Percentiles rank a stretch among this genome's conserved stretches.
phyloP scores from a whole-genome alignment of 169 alveolate genomes.

The Eimeria falciformis region DNA sequence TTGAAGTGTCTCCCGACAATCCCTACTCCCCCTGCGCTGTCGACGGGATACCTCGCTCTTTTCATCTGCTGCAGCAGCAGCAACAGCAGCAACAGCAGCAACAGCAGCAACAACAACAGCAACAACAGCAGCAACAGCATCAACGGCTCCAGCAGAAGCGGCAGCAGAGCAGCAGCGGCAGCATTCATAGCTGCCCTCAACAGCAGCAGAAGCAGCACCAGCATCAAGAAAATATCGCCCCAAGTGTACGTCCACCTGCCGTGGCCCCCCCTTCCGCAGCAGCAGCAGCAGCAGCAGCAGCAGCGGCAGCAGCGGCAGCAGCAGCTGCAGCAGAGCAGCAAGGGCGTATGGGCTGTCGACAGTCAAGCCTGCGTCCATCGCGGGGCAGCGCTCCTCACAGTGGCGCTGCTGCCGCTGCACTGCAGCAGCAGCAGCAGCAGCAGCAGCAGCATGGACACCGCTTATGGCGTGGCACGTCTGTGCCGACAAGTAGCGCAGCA shows the following conservation, averaged over 20 bases:
- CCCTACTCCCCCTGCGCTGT: conserved; percentile 34
- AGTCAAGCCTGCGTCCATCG: conserved; percentile 43
- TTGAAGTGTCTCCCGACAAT: background rate
- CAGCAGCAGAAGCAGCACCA: conserved; percentile 23
- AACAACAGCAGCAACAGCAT: background rate
- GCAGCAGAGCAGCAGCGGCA: no score
- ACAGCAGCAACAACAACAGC: conserved; percentile 11
- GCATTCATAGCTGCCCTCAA: no score
- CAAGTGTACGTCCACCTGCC: background rate
- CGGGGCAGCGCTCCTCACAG: background rate
- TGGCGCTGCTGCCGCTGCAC: background rate
- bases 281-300: conserved; percentile 55
- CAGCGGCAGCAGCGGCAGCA: conserved; percentile 60
- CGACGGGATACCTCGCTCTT: background rate
- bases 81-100: conserved; percentile 49
- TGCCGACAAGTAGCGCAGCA: conserved; percentile 8
- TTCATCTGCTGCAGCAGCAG: conserved; percentile 16
- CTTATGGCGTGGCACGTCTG: conserved; percentile 29
- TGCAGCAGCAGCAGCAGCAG: conserved; percentile 29
- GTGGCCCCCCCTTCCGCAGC: background rate
- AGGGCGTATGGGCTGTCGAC: conserved; percentile 56
- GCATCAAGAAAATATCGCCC: background rate
- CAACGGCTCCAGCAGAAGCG: no score
- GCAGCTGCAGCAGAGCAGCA: conserved; percentile 61
- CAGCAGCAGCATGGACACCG: background rate